Evolutionary conservation across 2,329 filamentous ascomycete genomes (phyloP).

Genomic region (Sporothrix dimorphospora): DNA sequence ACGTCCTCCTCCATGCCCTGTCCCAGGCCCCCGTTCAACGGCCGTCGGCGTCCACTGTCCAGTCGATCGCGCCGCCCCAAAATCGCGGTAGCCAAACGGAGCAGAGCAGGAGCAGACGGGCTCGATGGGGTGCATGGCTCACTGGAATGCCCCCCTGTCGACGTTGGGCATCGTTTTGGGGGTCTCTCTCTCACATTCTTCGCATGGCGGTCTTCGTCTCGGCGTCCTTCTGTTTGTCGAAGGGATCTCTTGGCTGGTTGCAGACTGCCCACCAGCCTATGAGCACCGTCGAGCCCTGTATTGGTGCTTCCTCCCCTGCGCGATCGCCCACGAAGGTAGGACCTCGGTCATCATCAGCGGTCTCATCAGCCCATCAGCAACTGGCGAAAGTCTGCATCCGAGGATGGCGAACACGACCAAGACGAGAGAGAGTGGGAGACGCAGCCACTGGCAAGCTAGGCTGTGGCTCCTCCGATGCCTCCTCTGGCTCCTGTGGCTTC

Average conservation of each 20-base stretch:
- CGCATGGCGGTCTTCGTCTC: not conserved
- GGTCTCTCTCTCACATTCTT: not conserved
- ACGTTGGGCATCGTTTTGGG: constrained; percentile 19
- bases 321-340: not conserved
- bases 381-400: not conserved
- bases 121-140: not conserved
- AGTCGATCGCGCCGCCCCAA: constrained; percentile 34
- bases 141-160: constrained; percentile 7
- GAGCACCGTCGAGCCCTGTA: not conserved
- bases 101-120: not conserved
- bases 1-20: constrained; percentile 30
- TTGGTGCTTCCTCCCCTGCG: not conserved
- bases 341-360: constrained; percentile 3
- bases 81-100: constrained; percentile 16
- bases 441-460: constrained; percentile 4
- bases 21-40: constrained; percentile 29
- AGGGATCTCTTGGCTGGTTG: not conserved
- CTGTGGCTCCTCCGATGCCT: not conserved
- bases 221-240: constrained; percentile 10
- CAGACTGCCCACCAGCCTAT: not conserved
- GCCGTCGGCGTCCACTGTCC: constrained; percentile 36
- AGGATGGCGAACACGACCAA: not conserved
- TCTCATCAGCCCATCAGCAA: constrained; percentile 3
- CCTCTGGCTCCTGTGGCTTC: not conserved
- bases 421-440: too few species aligned